Base-by-base conservation (phyloP, 495 filamentous ascomycete genomes). In the Thermochaetoides thermophila region DNA sequence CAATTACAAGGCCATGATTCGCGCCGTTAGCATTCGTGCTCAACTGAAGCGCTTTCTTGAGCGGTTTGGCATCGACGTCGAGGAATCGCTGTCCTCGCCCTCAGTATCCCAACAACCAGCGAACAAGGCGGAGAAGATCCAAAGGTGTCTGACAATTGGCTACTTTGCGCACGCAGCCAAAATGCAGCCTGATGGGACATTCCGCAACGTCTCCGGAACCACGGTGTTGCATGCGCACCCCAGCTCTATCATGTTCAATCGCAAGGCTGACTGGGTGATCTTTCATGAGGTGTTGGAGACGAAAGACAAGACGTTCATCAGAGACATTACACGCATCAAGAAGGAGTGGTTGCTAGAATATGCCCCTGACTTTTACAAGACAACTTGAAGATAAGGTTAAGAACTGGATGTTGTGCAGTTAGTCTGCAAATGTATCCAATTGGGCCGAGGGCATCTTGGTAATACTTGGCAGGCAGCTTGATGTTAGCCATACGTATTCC, bases 221-320 rank as follows among this genome's bases (percentile, higher is more conserved):
- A 67, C 60, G 25, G 70, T 72, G 27, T 60, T 97, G 22, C 73
- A 92, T 61, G 84, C 84, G 13, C 89, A 97, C 58, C 91, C 89
- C 3, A 91, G 74, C 46, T 89, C 81, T 12, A 56, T 97, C 46
- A 84, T 97, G 78, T 96, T 96, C 67, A 93, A 95, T 57, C 74
- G 89, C 27, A 95, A 92, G 63, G 84, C 82, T 12, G 87, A 96
- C 43, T 97, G 89, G 89, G 86, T 97, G 7, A 73, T 97, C 26
- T 97, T 96, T 49, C 81, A 91, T 48, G 91, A 96, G 52, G 73
- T 95, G 32, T 73, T 94, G 64, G 85, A 97, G 56, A 91, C 82
- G 14, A 79, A 82, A 11, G 69, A 71, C 35, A 96, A 95, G 63
- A 85, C 71, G 0, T 96, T 78, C 42, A 93, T 97, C 35, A 68